Evolutionary conservation across 169 alveolate genomes (phyloP).

Genomic region (Plasmodium berghei): DNA sequence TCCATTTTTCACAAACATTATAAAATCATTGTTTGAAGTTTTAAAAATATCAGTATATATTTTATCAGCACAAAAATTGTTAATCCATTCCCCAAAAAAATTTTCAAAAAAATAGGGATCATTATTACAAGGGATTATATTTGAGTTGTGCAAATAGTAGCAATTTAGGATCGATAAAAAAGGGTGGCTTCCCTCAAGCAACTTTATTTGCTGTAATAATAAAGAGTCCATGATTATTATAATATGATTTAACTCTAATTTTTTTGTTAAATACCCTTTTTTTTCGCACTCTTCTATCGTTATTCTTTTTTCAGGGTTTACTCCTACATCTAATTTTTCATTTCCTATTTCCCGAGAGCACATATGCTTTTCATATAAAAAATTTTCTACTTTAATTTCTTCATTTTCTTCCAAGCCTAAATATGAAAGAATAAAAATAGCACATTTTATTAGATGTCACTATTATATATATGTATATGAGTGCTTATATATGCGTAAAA

Average conservation of each 20-base stretch:
- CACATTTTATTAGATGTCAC: not conserved
- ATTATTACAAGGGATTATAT: conserved; percentile 28
- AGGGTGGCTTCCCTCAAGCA: conserved; percentile 64
- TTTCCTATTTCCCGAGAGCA: conserved; percentile 71
- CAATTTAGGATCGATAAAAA: conserved; percentile 68
- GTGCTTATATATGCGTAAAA: not conserved
- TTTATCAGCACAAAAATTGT: conserved; percentile 16
- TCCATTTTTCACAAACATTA: conserved; percentile 15
- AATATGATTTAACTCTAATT: conserved; percentile 29
- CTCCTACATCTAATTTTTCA: conserved; percentile 52
- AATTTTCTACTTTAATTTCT: conserved; percentile 28
- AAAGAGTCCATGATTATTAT: conserved; percentile 31
- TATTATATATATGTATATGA: not conserved
- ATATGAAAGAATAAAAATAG: not conserved
- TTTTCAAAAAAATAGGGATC: conserved; percentile 42
- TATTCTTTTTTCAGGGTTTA: conserved; percentile 66
- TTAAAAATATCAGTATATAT: conserved; percentile 35
- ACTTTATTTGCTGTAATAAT: conserved; percentile 28
- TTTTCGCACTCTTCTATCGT: conserved; percentile 72
- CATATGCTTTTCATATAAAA: conserved; percentile 30
- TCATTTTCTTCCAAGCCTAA: conserved; percentile 50
- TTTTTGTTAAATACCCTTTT: conserved; percentile 18
- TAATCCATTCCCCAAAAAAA: conserved; percentile 22
- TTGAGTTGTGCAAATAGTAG: conserved; percentile 62
- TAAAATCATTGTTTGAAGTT: conserved; percentile 49